Evolutionary conservation across 345 rosid species (phyloP).

Genomic region (Microcos paniculata): DNA sequence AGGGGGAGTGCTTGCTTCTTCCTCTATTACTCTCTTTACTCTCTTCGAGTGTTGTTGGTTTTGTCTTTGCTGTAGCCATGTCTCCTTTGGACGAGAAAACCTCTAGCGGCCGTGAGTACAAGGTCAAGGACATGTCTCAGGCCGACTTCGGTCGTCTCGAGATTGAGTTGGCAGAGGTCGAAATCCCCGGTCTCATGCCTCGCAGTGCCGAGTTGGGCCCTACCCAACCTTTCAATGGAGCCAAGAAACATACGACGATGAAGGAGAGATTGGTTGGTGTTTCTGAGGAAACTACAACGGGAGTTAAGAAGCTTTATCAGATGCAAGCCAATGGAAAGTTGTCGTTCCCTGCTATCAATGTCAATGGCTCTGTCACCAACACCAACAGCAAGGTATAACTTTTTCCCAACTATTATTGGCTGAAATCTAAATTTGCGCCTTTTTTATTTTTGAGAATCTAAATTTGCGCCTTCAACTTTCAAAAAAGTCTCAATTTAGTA

Average conservation of each 20-base stretch:
- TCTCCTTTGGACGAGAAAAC: conserved; percentile 76
- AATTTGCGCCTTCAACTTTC: too few relatives aligned
- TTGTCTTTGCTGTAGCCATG: conserved; percentile 32
- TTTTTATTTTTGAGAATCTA: too few relatives aligned
- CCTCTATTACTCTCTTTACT: too few relatives aligned
- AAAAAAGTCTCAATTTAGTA: too few relatives aligned
- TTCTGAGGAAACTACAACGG: conserved; percentile 88
- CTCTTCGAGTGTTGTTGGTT: too few relatives aligned
- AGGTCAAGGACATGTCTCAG: conserved; percentile 90
- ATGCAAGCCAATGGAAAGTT: conserved; percentile 76
- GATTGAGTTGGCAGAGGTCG: too few relatives aligned
- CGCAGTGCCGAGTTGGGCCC: conserved; percentile 84
- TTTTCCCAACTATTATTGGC: background rate
- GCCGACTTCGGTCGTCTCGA: too few relatives aligned
- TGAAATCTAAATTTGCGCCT: too few relatives aligned
- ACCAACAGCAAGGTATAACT: conserved; percentile 92
- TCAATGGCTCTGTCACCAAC: conserved; percentile 85
- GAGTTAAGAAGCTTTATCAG: conserved; percentile 88
- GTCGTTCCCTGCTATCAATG: too few relatives aligned
- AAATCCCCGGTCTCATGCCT: conserved; percentile 77
- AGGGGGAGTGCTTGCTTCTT: too few relatives aligned
- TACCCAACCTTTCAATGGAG: conserved; percentile 82
- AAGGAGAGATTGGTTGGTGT: conserved; percentile 86
- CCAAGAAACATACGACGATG: conserved; percentile 66
- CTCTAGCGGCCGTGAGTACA: conserved; percentile 75